Evolutionary conservation across 1,139 yeast species (phyloP).

Genomic region (Meyerozyma elateridarum): DNA sequence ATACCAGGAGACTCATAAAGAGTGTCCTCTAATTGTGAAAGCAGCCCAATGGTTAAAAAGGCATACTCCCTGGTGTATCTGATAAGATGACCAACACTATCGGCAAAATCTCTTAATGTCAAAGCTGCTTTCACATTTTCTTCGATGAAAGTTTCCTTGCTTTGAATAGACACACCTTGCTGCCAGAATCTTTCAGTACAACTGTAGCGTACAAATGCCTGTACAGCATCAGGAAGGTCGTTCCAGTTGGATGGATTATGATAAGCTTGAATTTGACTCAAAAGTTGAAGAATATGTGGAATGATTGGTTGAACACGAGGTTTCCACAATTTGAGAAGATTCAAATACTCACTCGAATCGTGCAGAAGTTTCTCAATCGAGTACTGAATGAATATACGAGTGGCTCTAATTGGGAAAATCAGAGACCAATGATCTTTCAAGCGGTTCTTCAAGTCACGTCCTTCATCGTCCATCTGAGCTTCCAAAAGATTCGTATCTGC

Average conservation of each 20-base stretch:
- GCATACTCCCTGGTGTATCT: constrained; percentile 96
- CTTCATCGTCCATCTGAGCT: constrained; percentile 90
- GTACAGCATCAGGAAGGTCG: constrained; percentile 83
- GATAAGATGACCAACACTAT: constrained; percentile 94
- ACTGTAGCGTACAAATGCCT: constrained; percentile 80
- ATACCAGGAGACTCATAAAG: constrained; percentile 82
- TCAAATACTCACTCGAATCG: constrained; percentile 68
- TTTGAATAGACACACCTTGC: constrained; percentile 91
- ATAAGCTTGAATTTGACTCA: constrained; percentile 89
- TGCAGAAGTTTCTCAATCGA: constrained; percentile 87
- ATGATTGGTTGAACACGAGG: constrained; percentile 89
- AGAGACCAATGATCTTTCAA: constrained; percentile 91
- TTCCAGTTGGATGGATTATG: constrained; percentile 92
- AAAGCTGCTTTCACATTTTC: constrained; percentile 93
- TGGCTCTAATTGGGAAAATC: constrained; percentile 91
- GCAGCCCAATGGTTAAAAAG: constrained; percentile 81
- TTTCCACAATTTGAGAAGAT: constrained; percentile 77
- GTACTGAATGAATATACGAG: constrained; percentile 90
- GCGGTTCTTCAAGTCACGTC: constrained; percentile 66
- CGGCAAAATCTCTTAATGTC: constrained; percentile 93
- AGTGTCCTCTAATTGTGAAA: constrained; percentile 85
- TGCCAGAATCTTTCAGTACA: constrained; percentile 97
- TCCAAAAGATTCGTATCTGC: constrained; percentile 70
- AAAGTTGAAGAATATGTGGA: constrained; percentile 82
- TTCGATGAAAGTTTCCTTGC: constrained; percentile 90